Evolutionary conservation across 2,329 filamentous ascomycete genomes (phyloP).

Genomic region (Ploettnerulaceae sp.): DNA sequence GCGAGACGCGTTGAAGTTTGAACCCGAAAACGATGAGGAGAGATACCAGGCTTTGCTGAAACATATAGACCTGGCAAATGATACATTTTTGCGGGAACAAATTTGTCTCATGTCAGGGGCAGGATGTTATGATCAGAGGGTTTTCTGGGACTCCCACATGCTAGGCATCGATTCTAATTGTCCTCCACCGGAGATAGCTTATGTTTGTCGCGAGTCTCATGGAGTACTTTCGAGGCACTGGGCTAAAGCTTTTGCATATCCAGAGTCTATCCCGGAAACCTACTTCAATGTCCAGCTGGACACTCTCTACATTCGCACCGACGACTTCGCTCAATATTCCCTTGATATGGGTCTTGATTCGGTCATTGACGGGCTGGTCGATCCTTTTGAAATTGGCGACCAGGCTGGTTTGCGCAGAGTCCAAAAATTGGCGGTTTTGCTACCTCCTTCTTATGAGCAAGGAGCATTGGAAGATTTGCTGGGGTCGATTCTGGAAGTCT

Average conservation of each 20-base stretch:
- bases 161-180: not conserved
- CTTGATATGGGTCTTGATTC: not conserved
- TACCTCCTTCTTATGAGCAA: not conserved
- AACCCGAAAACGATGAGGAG: not conserved
- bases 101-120: not conserved
- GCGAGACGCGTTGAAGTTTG: not conserved
- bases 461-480: not conserved
- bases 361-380: not conserved
- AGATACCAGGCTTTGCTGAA: not conserved
- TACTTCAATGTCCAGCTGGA: constrained; percentile 12
- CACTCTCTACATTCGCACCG: constrained; percentile 4
- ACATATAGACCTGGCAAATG: not conserved
- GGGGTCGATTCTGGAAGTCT: not conserved
- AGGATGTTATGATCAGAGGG: not conserved
- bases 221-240: not conserved
- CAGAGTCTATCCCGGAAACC: not conserved
- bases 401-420: not conserved
- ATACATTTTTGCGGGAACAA: not conserved
- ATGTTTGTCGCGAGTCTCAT: constrained; percentile 7
- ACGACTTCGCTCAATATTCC: not conserved
- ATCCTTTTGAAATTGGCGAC: not conserved
- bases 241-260: constrained; percentile 3
- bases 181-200: not conserved
- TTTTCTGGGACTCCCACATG: not conserved
- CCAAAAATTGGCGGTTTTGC: not conserved